These are phyloP conservation scores for Umbelopsis sp. DNA, from an alignment of 371 early-diverging fungal genomes.

Conservation along the genomic window DNA sequence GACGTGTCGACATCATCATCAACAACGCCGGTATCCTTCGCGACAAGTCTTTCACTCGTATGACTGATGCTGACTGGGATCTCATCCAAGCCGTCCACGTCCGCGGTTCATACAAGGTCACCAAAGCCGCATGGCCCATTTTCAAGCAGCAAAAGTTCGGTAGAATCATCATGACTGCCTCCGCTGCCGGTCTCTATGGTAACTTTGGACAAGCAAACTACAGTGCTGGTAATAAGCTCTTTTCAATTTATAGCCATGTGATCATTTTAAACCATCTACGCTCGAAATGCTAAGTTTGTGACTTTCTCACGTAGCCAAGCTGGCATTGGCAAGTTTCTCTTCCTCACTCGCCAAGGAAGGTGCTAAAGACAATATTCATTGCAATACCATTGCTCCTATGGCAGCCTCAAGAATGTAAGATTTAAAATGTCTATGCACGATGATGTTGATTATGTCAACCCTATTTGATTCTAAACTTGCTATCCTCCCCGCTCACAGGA, in stretches of 20 bases:
- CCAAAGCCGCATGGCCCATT: constrained; percentile 96
- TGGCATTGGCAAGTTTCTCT: constrained; percentile 90
- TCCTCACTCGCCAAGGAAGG: constrained; percentile 94
- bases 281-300: not conserved
- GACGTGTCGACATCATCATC: constrained; percentile 93
- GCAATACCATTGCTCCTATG: constrained; percentile 96
- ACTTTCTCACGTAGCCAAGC: constrained; percentile 70
- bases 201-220: constrained; percentile 99
- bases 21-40: constrained; percentile 98
- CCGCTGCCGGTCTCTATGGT: constrained; percentile 97
- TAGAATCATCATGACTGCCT: constrained; percentile 79
- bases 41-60: constrained; percentile 93
- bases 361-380: constrained; percentile 87
- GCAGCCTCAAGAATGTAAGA: constrained; percentile 93
- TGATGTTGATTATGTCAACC: not conserved
- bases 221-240: constrained; percentile 56
- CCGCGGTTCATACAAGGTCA: constrained; percentile 92
- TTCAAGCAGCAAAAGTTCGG: constrained; percentile 96
- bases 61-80: constrained; percentile 97
- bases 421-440: too few species aligned
- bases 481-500: constrained; percentile 33
- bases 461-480: not conserved
- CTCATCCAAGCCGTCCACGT: constrained; percentile 92
- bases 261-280: not conserved
- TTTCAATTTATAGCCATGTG: not conserved